Evolutionary conservation across 1,284 basidiomycete genomes (phyloP), one percentile per base, ranked within the genome.

Genomic region (Ustilago loliicola): DNA sequence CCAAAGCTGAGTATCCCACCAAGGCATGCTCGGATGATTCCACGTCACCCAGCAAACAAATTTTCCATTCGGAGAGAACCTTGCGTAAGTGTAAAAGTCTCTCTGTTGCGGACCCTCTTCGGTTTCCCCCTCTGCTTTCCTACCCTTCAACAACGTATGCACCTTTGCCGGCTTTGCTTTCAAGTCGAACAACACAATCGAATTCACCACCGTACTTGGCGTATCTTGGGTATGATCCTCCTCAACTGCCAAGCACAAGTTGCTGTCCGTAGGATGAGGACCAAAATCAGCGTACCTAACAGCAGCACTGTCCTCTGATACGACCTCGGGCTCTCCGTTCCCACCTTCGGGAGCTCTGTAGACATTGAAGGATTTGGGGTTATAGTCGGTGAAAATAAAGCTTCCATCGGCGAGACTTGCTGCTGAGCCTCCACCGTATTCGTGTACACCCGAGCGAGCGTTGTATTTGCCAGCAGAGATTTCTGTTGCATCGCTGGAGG

Each of bases 1-100:
- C 77, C 89, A 88, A 42, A 94, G 87, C 79, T 91, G 88, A 0
- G 90, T 89, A 21, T 91, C 91, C 79, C 93, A 91, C 91, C 92
- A 94, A 23, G 93, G 92, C 93, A 94, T 94, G 80, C 93, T 90
- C 0, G 93, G 93, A 73, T 88, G 87, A 36, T 83, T 80, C 93
- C 93, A 94, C 69, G 92, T 89, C 54, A 91, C 88, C 91, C 91
- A 94, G 3, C 89, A 90, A 21, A 94, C 79, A 50, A 89, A 89
- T 23, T 86, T 88, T 0, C 92, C 93, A 77, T 92, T 90, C 0
- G 91, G 90, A 25, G 91, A 92, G 86, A 93, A 92, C 29, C 86
- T 87, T 0, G 92, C 90, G 1, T 88, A 78, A 6, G 83, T 88
- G 80, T 92, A 93, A 85, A 93, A 93, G 82, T 93, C 91, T 3